These are phyloP conservation scores for Schizophyllum amplum DNA, from an alignment of 1,284 basidiomycete genomes.

Conservation along the genomic window DNA sequence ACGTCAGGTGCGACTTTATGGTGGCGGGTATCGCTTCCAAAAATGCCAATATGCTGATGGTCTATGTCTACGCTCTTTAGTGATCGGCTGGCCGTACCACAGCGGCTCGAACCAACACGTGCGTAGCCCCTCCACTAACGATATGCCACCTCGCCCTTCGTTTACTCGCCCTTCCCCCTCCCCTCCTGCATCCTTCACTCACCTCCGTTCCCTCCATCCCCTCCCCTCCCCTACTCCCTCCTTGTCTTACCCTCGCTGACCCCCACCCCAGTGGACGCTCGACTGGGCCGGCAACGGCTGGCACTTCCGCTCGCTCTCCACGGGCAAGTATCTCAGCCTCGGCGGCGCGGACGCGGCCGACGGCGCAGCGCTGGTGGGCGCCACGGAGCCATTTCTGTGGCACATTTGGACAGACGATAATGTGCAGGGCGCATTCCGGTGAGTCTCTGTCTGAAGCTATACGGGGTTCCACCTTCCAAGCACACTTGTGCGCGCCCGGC, in stretches of 20 bases:
- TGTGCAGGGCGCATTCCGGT: conserved; percentile 1
- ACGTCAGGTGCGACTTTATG: conserved; percentile 27
- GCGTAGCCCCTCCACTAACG: conserved; percentile 6
- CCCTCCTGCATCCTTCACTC: too few relatives aligned
- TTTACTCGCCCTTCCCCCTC: neutral
- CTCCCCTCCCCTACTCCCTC: too few relatives aligned
- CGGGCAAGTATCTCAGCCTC: conserved; percentile 33
- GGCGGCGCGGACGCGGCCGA: conserved; percentile 21
- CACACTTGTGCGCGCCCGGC: too few relatives aligned
- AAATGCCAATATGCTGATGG: neutral
- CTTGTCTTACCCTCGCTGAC: neutral
- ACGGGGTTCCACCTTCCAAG: too few relatives aligned
- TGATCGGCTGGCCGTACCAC: conserved; percentile 41
- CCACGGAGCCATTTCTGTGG: conserved; percentile 31
- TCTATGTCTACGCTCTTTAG: conserved; percentile 18
- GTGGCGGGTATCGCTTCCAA: too few relatives aligned
- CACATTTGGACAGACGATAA: conserved; percentile 32
- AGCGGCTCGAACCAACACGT: conserved; percentile 43
- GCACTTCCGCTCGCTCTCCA: conserved; percentile 31
- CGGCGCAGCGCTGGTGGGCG: conserved; percentile 27
- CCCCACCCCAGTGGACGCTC: conserved; percentile 36
- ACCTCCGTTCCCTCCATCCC: too few relatives aligned
- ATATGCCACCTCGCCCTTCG: too few relatives aligned
- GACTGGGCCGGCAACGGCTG: conserved; percentile 29
- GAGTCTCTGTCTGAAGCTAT: too few relatives aligned